Conservation (phyloP, 2,329 filamentous ascomycete genomes). For the Colletotrichum brevisporum region DNA sequence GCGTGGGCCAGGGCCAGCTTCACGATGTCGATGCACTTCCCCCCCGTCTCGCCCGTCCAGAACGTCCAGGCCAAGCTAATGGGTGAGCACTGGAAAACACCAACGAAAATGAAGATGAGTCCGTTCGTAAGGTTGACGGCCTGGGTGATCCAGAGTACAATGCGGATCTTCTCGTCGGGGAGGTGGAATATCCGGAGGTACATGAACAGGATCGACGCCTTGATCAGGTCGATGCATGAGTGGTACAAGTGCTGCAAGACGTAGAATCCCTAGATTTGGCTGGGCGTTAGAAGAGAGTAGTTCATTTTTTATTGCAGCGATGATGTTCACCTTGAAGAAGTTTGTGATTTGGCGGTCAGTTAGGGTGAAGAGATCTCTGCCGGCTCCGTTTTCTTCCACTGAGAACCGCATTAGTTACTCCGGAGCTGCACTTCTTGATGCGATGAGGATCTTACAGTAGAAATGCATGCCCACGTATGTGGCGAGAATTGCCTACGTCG, state of each 20-base stretch:
- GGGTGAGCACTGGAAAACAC: slow-evolving; percentile 26
- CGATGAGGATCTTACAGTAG: neutral
- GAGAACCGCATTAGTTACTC: no score
- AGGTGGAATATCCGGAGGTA: slow-evolving; percentile 35
- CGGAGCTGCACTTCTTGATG: neutral
- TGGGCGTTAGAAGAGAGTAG: neutral
- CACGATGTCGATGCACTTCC: slow-evolving; percentile 17
- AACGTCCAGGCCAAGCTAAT: slow-evolving; percentile 22
- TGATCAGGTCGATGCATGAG: slow-evolving; percentile 32
- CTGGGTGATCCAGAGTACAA: slow-evolving; percentile 13
- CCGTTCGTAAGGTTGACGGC: slow-evolving; percentile 18
- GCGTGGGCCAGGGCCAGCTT: slow-evolving; percentile 16
- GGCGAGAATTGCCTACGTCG: neutral
- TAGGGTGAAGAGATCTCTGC: slow-evolving; percentile 32
- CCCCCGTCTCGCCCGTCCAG: slow-evolving; percentile 26
- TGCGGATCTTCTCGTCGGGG: slow-evolving; percentile 31
- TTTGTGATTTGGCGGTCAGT: slow-evolving; percentile 3
- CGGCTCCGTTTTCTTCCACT: slow-evolving; percentile 32
- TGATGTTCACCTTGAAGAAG: slow-evolving; percentile 23
- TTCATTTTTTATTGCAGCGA: neutral
- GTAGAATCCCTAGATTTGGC: slow-evolving; percentile 8
- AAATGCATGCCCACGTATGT: neutral
- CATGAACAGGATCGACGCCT: slow-evolving; percentile 36
- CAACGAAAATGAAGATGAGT: slow-evolving; percentile 6
- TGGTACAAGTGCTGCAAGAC: slow-evolving; percentile 19